Evolutionary conservation across 2,329 filamentous ascomycete species (phyloP).

Genomic region (Diaporthe sp.): DNA sequence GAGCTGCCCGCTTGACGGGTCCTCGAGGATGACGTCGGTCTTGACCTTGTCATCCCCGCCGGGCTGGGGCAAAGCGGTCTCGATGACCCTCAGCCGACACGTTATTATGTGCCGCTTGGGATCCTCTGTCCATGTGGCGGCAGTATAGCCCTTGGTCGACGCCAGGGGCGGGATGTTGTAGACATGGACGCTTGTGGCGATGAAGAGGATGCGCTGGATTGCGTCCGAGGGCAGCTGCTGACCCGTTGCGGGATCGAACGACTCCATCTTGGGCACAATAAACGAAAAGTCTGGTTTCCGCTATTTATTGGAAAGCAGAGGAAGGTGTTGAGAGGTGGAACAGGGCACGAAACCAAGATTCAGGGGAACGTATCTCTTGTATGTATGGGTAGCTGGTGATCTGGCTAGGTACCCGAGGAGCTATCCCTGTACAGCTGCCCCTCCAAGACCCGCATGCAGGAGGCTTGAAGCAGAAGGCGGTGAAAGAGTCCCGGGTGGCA

Average conservation of each 20-base stretch:
- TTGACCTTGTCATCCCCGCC: constrained; percentile 69
- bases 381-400: not conserved
- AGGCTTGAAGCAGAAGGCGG: constrained; percentile 12
- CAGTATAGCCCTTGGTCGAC: constrained; percentile 83
- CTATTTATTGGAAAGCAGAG: not conserved
- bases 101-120: constrained; percentile 86
- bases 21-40: constrained; percentile 84
- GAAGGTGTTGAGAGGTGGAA: constrained; percentile 4
- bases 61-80: constrained; percentile 73
- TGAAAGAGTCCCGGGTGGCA: constrained; percentile 16
- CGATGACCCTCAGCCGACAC: constrained; percentile 82
- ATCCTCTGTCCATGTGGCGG: constrained; percentile 81
- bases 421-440: constrained; percentile 13
- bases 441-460: constrained; percentile 1
- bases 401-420: constrained; percentile 27
- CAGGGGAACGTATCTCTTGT: not conserved
- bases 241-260: constrained; percentile 80
- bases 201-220: constrained; percentile 88
- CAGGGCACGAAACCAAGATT: not conserved
- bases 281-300: not conserved
- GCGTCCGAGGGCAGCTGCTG: constrained; percentile 77
- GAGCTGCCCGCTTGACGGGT: constrained; percentile 78
- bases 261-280: constrained; percentile 64
- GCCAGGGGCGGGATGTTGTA: constrained; percentile 88
- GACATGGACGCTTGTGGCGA: constrained; percentile 81